A percentile compares a stretch with the other conserved stretches of the same genome.
These are phyloP conservation scores for Hypoxylon perforatum DNA, from an alignment of 495 filamentous ascomycete genomes.

Conservation along the genomic window DNA sequence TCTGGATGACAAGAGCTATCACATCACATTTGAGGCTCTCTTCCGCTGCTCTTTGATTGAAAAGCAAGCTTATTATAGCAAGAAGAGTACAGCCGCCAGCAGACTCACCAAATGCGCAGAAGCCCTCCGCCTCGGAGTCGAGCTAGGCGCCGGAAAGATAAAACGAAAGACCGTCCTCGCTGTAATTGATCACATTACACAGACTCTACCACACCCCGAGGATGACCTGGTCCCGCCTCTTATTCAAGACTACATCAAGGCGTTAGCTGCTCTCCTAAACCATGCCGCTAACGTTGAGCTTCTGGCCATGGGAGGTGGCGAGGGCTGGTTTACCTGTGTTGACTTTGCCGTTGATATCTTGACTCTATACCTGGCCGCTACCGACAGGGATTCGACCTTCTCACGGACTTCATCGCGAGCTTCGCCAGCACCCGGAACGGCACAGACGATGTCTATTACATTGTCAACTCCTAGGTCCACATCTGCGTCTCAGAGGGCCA, in stretches of 20 bases:
- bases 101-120: constrained; percentile 78
- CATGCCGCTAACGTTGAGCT: constrained; percentile 82
- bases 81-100: constrained; percentile 62
- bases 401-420: constrained; percentile 53
- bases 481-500: constrained; percentile 26
- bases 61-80: constrained; percentile 67
- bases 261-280: constrained; percentile 73
- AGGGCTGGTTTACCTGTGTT: constrained; percentile 74
- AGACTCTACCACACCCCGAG: constrained; percentile 72
- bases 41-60: constrained; percentile 77
- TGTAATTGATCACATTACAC: constrained; percentile 81
- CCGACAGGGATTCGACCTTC: constrained; percentile 47
- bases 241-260: constrained; percentile 80
- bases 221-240: constrained; percentile 78
- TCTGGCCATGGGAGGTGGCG: constrained; percentile 59
- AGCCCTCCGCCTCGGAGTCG: constrained; percentile 75
- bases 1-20: constrained; percentile 77
- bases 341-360: constrained; percentile 73
- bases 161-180: constrained; percentile 80
- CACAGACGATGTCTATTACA: constrained; percentile 37
- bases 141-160: constrained; percentile 73
- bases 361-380: constrained; percentile 53
- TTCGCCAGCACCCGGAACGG: constrained; percentile 54
- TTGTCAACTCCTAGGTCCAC: constrained; percentile 48
- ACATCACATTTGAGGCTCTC: constrained; percentile 82